Evolutionary conservation across 371 early-diverging fungal species (phyloP).

Genomic region (Cladochytrium tenue): DNA sequence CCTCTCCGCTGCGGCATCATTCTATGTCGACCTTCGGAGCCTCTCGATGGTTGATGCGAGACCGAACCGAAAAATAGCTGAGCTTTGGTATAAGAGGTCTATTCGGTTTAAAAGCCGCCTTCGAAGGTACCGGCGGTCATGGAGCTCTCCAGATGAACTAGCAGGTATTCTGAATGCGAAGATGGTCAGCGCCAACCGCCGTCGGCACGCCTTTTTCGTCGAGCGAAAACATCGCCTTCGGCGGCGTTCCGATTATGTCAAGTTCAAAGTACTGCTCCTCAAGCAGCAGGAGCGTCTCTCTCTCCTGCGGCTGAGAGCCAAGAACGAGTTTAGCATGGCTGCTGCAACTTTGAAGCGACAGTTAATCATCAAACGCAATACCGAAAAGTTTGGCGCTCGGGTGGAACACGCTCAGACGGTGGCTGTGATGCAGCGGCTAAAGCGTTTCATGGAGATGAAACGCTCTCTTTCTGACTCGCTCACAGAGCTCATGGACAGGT

Average conservation of each 20-base stretch:
- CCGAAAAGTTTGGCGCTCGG: conserved; percentile 32
- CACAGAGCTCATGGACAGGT: not conserved
- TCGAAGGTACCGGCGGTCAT: not conserved
- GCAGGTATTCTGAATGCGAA: not conserved
- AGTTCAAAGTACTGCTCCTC: conserved; percentile 31
- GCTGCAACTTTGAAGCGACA: conserved; percentile 44
- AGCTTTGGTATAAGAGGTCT: not conserved
- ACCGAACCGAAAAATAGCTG: not conserved
- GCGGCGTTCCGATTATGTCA: conserved; percentile 20
- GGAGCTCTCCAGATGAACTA: not conserved
- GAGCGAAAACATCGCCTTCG: conserved; percentile 22
- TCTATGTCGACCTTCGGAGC: not conserved
- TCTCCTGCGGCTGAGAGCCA: conserved; percentile 30
- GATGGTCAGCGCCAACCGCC: conserved; percentile 11
- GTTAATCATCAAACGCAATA: conserved; percentile 25
- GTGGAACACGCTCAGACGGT: conserved; percentile 49
- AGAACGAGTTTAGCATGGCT: conserved; percentile 34
- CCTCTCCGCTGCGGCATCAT: not conserved
- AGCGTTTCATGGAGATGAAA: conserved; percentile 32
- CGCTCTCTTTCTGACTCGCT: conserved; percentile 27
- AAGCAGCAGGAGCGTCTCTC: conserved; percentile 33
- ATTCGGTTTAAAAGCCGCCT: not conserved
- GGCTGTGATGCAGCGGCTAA: conserved; percentile 34
- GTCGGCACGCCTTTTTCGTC: conserved; percentile 23
- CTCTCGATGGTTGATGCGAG: not conserved